Conservation (phyloP, 2,329 filamentous ascomycete genomes). For the Pestalotiopsis sp. region DNA sequence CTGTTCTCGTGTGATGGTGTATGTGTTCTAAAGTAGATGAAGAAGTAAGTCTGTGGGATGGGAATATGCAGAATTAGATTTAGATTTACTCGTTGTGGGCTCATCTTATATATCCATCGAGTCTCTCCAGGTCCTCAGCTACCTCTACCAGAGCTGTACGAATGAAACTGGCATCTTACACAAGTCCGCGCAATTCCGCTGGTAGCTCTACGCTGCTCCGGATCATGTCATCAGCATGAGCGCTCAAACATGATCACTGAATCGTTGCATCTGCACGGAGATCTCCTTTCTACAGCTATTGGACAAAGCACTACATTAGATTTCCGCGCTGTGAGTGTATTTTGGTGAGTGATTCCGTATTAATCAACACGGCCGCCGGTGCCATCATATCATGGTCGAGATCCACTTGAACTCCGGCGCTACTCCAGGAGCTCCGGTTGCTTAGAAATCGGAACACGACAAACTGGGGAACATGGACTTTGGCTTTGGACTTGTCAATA, state of each 20-base stretch:
- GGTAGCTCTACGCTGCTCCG: not conserved
- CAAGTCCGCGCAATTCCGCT: not conserved
- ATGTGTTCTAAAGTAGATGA: no score
- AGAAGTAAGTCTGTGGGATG: no score
- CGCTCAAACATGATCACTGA: no score
- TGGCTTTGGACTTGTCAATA: not conserved
- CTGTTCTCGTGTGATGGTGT: not conserved
- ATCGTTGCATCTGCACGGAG: no score
- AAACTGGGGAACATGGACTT: not conserved
- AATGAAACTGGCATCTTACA: not conserved
- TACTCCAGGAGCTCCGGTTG: not conserved
- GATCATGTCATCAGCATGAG: not conserved
- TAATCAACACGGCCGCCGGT: no score
- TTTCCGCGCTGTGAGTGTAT: no score
- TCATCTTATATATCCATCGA: not conserved
- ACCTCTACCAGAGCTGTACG: not conserved
- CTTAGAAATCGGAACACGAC: constrained; percentile 12
- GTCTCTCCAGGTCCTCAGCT: not conserved
- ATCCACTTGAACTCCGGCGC: constrained; percentile 20
- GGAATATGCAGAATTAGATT: not conserved
- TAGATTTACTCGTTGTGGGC: not conserved
- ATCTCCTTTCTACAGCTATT: no score
- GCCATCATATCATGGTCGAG: not conserved
- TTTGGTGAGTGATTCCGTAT: no score
- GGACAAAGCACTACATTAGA: no score